A percentile compares a stretch with the other conserved stretches of the same genome.
phyloP scores from a whole-genome alignment of 257 asterid species.

The Mentha longifolia region DNA sequence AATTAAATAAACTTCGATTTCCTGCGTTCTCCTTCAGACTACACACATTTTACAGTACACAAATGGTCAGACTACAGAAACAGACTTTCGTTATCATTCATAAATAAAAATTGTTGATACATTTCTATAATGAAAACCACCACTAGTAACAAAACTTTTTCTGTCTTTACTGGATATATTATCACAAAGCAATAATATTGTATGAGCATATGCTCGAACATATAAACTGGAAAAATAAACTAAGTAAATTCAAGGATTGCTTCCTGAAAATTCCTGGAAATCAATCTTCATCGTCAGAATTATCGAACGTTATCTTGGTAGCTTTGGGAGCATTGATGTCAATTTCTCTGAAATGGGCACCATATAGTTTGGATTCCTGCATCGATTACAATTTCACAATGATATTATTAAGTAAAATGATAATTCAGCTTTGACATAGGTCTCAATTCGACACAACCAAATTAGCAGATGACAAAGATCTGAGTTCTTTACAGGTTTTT shows the following conservation, averaged over 20 bases:
- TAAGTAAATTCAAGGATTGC: not conserved
- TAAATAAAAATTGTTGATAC: not conserved
- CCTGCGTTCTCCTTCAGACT: not conserved
- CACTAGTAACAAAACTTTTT: conserved; percentile 9
- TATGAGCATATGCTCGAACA: not conserved
- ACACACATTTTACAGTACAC: not conserved
- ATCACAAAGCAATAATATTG: conserved; percentile 10
- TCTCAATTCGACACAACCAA: not conserved
- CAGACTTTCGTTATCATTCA: not conserved
- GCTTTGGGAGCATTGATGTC: conserved; percentile 92
- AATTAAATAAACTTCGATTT: no score
- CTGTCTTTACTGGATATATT: not conserved
- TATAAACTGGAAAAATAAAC: not conserved
- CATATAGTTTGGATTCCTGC: conserved; percentile 96
- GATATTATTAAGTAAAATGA: not conserved
- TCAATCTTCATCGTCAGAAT: conserved; percentile 82
- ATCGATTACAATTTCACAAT: not conserved
- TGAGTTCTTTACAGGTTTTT: not conserved
- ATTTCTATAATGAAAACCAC: conserved; percentile 17
- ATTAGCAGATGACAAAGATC: not conserved
- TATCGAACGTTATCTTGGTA: conserved; percentile 65
- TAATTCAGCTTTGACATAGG: not conserved
- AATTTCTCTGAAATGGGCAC: conserved; percentile 94
- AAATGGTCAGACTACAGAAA: not conserved
- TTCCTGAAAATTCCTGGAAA: not conserved